Percentiles rank a stretch among this genome's conserved stretches.
Evolutionary conservation across 805 yeast genomes (phyloP).

Genomic region (Teunomyces stri): DNA sequence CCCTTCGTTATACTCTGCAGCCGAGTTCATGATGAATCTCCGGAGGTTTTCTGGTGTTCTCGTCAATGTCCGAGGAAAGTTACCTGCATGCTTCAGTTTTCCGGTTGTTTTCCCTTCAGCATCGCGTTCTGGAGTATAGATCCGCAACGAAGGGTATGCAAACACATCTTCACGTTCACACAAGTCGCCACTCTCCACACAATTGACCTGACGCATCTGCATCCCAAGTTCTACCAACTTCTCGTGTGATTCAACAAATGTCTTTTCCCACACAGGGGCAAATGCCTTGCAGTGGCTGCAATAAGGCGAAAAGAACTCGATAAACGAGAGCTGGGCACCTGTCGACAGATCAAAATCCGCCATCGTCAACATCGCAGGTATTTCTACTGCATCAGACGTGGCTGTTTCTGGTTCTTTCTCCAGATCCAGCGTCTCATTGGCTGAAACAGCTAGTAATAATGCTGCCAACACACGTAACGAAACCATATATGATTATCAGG

Average conservation of each 20-base stretch:
- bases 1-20: constrained; percentile 43
- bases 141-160: constrained; percentile 68
- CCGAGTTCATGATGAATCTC: constrained; percentile 54
- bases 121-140: constrained; percentile 59
- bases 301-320: constrained; percentile 89
- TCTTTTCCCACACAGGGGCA: constrained; percentile 80
- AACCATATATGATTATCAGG: too few relatives aligned
- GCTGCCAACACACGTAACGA: neutral
- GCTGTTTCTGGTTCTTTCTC: too few relatives aligned
- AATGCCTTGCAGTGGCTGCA: constrained; percentile 78
- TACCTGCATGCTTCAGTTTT: constrained; percentile 29
- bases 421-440: neutral
- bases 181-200: constrained; percentile 82
- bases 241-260: constrained; percentile 49
- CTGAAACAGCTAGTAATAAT: neutral
- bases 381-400: neutral
- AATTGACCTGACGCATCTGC: constrained; percentile 75
- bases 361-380: constrained; percentile 53
- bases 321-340: constrained; percentile 61
- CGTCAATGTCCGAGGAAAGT: constrained; percentile 47
- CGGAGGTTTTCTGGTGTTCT: constrained; percentile 50
- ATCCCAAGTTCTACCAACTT: constrained; percentile 47
- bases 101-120: constrained; percentile 23
- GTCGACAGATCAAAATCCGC: constrained; percentile 50
- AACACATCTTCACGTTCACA: constrained; percentile 64